Evolutionary conservation across 345 rosid genomes (phyloP), one percentile per base, ranked within the genome.

Genomic region (Carallia brachiata): DNA sequence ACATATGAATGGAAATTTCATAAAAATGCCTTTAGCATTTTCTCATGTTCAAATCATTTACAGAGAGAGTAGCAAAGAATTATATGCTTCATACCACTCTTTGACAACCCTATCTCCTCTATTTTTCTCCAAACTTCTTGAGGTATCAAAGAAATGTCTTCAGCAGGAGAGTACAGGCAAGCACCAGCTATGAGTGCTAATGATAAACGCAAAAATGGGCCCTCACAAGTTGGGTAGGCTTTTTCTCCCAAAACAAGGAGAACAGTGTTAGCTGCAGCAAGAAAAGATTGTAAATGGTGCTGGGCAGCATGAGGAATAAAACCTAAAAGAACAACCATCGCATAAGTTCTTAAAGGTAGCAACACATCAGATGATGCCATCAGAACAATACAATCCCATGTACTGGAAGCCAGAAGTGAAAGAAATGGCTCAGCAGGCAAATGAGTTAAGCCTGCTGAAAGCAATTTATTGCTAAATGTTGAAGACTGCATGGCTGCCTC

Each of bases 111-210:
- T 67, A 89, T 72, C 61, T 66, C 76, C 83, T 89, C 87, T 37
- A 91, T 86, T 62, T 73, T 80, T 67, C 75, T 81, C 97, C 97
- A 91, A 28, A 89, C 77, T 62, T 76, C 76, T 72, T 84, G 80
- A 80, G 93, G 89, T 76, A 89, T 82, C 81, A 88, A 75, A 61
- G 86, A 76, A 67, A 88, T 72, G 82, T 87, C 97, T 73, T 87
- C 97, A 67, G 77, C 75, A 0, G 83, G 75, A 67, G 90, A 86
- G 77, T 89, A 87, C 63, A 91, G 77, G 78, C 94, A 91, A 75
- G 90, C 90, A 67, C 87, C 79, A 61, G 89, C 86, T 74, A 87
- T 72, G 36, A 91, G 88, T 63, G 92, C 90, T 67, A 89, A 73
- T 39, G 97, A 87, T 53, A 89, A 89, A 73, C 72, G 80, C 70